Evolutionary conservation across 2,329 filamentous ascomycete species (phyloP).

Genomic region (Venturia asperata): DNA sequence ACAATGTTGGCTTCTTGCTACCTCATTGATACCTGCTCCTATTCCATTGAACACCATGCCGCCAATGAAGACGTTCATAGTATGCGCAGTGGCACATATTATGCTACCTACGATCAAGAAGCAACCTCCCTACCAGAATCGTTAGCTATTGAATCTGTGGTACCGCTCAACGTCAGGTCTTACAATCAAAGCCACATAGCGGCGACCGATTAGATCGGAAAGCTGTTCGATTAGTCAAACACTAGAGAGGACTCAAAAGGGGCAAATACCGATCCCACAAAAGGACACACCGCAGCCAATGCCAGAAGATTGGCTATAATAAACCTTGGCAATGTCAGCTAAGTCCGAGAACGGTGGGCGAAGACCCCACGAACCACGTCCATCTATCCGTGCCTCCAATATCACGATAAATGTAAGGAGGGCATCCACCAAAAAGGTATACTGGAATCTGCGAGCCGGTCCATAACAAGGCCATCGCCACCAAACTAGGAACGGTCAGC

Average conservation of each 20-base stretch:
- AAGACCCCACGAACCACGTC: constrained; percentile 22
- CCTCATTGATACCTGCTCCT: constrained; percentile 56
- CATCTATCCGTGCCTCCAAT: constrained; percentile 51
- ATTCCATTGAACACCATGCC: constrained; percentile 52
- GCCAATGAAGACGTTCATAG: constrained; percentile 58
- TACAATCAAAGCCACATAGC: constrained; percentile 44
- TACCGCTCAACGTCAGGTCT: neutral
- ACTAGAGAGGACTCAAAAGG: no score
- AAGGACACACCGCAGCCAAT: constrained; percentile 45
- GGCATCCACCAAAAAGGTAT: constrained; percentile 16
- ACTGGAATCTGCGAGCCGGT: constrained; percentile 51
- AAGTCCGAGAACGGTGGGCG: neutral
- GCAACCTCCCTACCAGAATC: constrained; percentile 36
- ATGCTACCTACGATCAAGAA: constrained; percentile 54
- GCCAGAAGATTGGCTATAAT: constrained; percentile 33
- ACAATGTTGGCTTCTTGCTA: neutral
- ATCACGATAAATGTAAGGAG: constrained; percentile 49
- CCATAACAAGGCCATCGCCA: constrained; percentile 51
- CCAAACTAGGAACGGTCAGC: constrained; percentile 25
- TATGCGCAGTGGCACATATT: constrained; percentile 49
- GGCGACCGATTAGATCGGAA: constrained; percentile 56
- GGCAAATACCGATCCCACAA: constrained; percentile 47
- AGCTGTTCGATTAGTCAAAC: constrained; percentile 27
- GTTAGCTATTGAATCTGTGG: constrained; percentile 29
- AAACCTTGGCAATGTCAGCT: constrained; percentile 43